A percentile compares a stretch with the other conserved stretches of the same genome.
Conservation (phyloP, 345 rosid species). For the Turnera subulata region DNA sequence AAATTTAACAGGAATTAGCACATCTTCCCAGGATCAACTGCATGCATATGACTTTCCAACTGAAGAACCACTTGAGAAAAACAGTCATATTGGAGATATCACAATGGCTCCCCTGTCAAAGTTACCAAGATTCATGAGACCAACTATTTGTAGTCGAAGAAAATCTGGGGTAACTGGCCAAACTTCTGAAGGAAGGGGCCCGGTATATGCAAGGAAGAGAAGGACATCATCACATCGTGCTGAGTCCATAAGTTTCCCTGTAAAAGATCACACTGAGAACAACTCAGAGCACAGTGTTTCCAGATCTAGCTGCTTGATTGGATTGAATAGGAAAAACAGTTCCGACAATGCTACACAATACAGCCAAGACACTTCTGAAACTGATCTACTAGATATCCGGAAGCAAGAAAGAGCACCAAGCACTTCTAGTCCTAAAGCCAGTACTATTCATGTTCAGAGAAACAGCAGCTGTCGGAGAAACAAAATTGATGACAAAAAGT, state of each 20-base stretch:
- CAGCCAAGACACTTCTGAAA: conserved; percentile 56
- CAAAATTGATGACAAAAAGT: conserved; percentile 19
- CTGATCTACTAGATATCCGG: conserved; percentile 36
- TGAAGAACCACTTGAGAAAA: conserved; percentile 24
- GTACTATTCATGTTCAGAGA: conserved; percentile 17
- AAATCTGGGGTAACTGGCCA: conserved; percentile 37
- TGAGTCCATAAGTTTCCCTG: conserved; percentile 51
- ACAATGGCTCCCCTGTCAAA: conserved; percentile 35
- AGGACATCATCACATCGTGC: conserved; percentile 42
- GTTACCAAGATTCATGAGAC: conserved; percentile 69
- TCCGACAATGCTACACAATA: conserved; percentile 49
- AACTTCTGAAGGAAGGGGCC: conserved; percentile 21
- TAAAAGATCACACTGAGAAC: conserved; percentile 38
- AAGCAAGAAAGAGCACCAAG: conserved; percentile 22
- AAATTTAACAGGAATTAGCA: conserved; percentile 33
- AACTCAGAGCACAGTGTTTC: conserved; percentile 47
- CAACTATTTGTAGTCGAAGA: conserved; percentile 62
- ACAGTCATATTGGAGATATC: conserved; percentile 19
- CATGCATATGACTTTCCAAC: conserved; percentile 20
- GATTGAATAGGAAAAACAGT: conserved; percentile 27
- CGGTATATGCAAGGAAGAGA: conserved; percentile 30
- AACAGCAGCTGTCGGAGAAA: conserved; percentile 11
- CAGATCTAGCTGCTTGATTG: conserved; percentile 44
- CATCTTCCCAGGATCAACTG: conserved; percentile 27
- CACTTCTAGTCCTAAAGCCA: conserved; percentile 10